Conservation (phyloP, 176 grass and related monocot genomes). For the Ananas comosus region DNA sequence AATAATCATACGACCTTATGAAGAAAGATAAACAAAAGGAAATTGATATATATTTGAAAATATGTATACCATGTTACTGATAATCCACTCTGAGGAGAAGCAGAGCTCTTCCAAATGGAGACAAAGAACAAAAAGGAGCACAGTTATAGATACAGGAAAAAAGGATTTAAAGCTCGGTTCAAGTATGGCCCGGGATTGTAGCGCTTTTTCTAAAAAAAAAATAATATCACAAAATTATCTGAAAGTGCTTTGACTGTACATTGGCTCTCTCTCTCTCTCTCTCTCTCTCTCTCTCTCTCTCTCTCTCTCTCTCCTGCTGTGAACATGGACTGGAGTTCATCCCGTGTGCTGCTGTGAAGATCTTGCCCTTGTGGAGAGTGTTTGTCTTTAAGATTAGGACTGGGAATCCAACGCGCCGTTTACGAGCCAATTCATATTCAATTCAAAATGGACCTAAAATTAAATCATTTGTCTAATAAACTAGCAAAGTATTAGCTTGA, state of each 20-base stretch:
- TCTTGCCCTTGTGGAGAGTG: conserved; percentile 67
- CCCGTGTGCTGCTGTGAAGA: conserved; percentile 68
- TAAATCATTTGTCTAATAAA: no score
- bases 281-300: conserved; percentile 25
- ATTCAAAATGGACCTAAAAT: no score
- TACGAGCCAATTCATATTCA: no score
- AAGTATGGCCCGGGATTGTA: not conserved
- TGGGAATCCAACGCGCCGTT: no score
- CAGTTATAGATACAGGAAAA: not conserved
- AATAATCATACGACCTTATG: not conserved
- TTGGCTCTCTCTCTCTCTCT: no score
- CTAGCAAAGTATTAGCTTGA: no score
- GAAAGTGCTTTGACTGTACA: not conserved
- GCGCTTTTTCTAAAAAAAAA: not conserved
- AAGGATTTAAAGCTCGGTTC: not conserved
- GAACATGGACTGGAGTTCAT: conserved; percentile 58
- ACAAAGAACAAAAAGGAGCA: not conserved
- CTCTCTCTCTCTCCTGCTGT: conserved; percentile 31
- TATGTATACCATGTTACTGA: no score
- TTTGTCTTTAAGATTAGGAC: conserved; percentile 11
- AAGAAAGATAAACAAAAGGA: not conserved
- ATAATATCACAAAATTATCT: not conserved
- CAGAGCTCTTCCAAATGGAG: no score
- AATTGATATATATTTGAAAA: no score
- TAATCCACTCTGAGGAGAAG: no score